Conservation (phyloP, 768 basidiomycete genomes). For the Cystofilobasidium ferigula region DNA sequence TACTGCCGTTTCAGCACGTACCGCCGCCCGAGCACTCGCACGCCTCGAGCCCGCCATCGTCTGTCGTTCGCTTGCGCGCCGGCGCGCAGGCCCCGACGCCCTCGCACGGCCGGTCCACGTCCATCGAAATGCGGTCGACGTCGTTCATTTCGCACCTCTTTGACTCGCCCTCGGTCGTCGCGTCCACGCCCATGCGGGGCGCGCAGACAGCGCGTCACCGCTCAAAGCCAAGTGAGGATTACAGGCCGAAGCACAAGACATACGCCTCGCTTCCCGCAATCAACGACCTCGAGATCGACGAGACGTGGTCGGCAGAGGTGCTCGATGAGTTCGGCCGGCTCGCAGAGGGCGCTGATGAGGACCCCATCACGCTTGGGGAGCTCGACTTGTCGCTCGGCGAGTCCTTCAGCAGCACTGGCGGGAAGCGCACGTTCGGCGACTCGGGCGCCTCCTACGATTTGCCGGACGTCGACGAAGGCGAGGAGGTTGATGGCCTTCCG, state of each 20-base stretch:
- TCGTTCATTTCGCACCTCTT: neutral
- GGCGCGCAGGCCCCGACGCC: conserved; percentile 14
- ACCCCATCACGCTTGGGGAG: neutral
- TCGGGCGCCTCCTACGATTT: neutral
- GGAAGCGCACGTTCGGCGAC: neutral
- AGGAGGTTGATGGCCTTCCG: neutral
- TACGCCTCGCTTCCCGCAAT: conserved; percentile 2
- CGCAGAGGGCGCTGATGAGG: neutral
- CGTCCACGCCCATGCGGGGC: neutral
- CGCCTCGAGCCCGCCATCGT: too few species aligned
- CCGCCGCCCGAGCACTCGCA: neutral
- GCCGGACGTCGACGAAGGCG: neutral
- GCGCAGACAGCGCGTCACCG: neutral
- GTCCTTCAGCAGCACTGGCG: neutral
- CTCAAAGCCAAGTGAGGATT: neutral
- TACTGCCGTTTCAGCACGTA: conserved; percentile 1
- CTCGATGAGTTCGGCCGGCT: neutral
- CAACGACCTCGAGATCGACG: neutral
- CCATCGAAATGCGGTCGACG: conserved; percentile 3
- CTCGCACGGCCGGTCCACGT: conserved; percentile 15
- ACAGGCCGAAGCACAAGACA: conserved; percentile 7
- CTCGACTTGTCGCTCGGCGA: neutral
- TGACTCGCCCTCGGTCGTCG: conserved; percentile 11
- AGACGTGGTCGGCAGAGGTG: neutral
- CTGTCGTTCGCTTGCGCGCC: neutral